These are phyloP conservation scores for Ilex asprella DNA, from an alignment of 257 asterid species.

Conservation along the genomic window DNA sequence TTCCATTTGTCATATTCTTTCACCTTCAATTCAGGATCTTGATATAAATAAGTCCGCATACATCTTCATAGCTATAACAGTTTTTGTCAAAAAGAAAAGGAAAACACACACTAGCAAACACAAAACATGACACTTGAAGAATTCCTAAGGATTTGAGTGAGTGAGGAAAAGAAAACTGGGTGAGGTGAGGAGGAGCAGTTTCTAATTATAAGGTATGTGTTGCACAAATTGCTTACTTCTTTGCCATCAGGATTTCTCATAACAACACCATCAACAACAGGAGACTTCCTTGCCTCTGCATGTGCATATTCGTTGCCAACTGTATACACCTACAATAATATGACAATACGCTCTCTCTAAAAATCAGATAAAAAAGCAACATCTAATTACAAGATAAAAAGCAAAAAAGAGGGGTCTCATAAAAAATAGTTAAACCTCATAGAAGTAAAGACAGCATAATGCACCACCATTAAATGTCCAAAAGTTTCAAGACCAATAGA, in stretches of 20 bases:
- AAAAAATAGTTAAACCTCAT: neutral
- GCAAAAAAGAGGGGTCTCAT: neutral
- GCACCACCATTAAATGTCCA: neutral
- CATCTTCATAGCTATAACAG: no score
- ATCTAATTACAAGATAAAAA: no score
- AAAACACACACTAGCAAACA: no score
- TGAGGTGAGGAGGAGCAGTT: neutral
- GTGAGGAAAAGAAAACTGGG: neutral
- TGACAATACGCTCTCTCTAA: neutral
- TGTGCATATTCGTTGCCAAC: slow-evolving; percentile 99
- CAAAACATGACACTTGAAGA: no score
- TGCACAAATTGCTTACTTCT: slow-evolving; percentile 58
- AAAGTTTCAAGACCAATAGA: neutral
- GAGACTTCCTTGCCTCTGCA: slow-evolving; percentile 99
- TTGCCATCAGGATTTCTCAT: slow-evolving; percentile 98
- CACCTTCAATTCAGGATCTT: no score
- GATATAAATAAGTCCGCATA: no score
- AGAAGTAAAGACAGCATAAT: slow-evolving; percentile 7
- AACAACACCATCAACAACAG: slow-evolving; percentile 99
- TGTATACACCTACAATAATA: slow-evolving; percentile 63
- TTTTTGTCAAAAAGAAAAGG: no score
- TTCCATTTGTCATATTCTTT: no score
- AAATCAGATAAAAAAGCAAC: neutral
- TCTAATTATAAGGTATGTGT: neutral
- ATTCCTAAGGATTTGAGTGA: no score